Evolutionary conservation across 2,329 filamentous ascomycete species (phyloP), one percentile per base, ranked within the genome.

Genomic region (Clarireedia paspali): DNA sequence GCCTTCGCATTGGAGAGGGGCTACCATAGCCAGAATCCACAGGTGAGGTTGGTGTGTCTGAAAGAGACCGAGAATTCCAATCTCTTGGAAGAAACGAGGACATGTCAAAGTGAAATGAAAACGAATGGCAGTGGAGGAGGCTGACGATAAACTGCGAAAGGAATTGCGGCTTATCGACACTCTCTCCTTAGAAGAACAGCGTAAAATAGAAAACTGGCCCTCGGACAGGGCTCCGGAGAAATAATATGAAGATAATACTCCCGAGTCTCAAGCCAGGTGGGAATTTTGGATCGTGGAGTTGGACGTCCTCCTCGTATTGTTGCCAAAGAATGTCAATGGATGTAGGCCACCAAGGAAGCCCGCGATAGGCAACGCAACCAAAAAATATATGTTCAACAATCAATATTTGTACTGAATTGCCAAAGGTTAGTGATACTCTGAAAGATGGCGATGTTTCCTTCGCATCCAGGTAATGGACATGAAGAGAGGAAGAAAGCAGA

Each of bases 121-220:
- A 64, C 40, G 59, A 65, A 48, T 53, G 57, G 53, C 30, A 47
- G 47, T 52, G 47, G 57, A 66, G 61, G 59, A 63, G 58, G 62
- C 58, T 59, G 58, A 62, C 44, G 61, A 63, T 63, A 65, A 59
- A 46, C 57, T 54, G 55, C 62, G 51, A 63, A 58, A 34, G 24
- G 60, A 63, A 59, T 27, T 57, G 60, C 52, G 55, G 60, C 56
- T 59, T 67, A 63, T 59, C 57, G 40, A 55, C 60, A 62, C 62
- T 64, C 62, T 60, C 62, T 64, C 59, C 4, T 34, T 30, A 30
- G 27, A 30, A 34, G 6, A 34, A 34, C 30, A 12, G 12, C 30
- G 30, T 34, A 9, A 34, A 34, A 34, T 34, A 34, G 30, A 12
- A 34, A 4, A 34, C 5, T 34, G 30, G 12, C 5, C 10, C 30